Base-by-base conservation (phyloP, 495 filamentous ascomycete genomes). In the Aspergillus nanangensis region DNA sequence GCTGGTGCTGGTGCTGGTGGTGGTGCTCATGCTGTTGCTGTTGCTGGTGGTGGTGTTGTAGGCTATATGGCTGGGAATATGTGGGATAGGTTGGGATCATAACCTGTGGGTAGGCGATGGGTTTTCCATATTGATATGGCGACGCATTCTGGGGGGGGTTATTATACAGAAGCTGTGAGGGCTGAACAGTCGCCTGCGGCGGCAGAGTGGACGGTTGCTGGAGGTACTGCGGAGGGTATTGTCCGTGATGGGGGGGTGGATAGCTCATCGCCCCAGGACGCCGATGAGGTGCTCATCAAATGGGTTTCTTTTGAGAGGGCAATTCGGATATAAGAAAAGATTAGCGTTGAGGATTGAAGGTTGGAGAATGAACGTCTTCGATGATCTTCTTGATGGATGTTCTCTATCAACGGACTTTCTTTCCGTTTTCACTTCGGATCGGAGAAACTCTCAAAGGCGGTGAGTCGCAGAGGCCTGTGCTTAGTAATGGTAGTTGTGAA, bases 201-300 rank as follows among this genome's bases (percentile, higher is more conserved):
- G 52, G 59, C 19, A 48, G 41, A 41, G 52, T 60, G 44, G 56
- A 47, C 38, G 51, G 53, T 42, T 65, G 56, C 35, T 66, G 66
- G 48, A 66, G 61, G 40, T 71, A 71, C 45, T 66, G 65, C 48
- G 70, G 50, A 44, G 60, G 63, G 55, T 66, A 72, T 56, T 69
- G 69, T 48, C 66, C 66, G 57, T 68, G 60, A 50, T 70, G 62
- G 40, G 70, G 66, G 39, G 70, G 69, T 69, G 69, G 67, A 52
- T 63, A 74, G 67, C 65, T 74, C 71, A 74, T 74, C 58, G 65
- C 70, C 69, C 61, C 63, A 55, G 58, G 47, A 59, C 61, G 41
- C 53, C 50, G 47, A 53, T 56, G 43, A 52, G 49, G n/a, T n/a
- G 45, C 40, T 51, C 47, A 51, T 55, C 34, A 38, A 54, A 38